Evolutionary conservation across 1,139 yeast species (phyloP), one percentile per base, ranked within the genome.

Genomic region (Saccharomyces pastorianus): DNA sequence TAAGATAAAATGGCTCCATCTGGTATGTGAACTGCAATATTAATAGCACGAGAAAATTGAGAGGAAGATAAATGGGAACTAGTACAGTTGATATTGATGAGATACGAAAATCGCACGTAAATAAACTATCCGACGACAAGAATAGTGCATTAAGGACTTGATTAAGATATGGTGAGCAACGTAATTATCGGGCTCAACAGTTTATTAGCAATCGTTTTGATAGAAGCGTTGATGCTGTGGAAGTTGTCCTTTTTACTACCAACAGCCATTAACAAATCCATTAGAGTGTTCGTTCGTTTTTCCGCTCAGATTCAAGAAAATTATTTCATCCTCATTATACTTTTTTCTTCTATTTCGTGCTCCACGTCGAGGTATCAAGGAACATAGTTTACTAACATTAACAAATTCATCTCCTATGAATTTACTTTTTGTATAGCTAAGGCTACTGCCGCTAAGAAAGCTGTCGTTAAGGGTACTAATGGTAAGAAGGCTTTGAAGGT

Each of bases 391-490:
- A 52, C 56, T 52, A 54, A 54, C 56, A 52, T 26, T 13, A 48
- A 27, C 25, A 5, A 46, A 46, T 28, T 46, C 29, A 28, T 28
- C 5, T 11, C 14, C 32, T 20, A 49, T 17, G 23, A 41, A 28
- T 42, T 27, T 31, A 25, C n/a, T 29, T 47, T 46, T 44, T 47
- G 17, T 51, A 54, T 58, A 70, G 75, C 75, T 65, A 85, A 91
- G 84, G 99, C 99, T 81, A 82, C 90, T 76, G 83, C 88, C 79
- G 98, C 99, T 79, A 90, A 93, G 85, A 93, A 93, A 84, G 95
- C 98, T 78, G 97, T 89, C 78, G 87, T 87, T 76, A 93, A 91
- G 83, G 99, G 99, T 81, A 82, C 91, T 73, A 87, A 89, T 84
- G 83, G 89, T 71, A 83, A 86, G 79, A 89, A 90, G 84, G 83